Conservation (phyloP, 139 green algal genomes). For the Edaphochlamys debaryana region DNA sequence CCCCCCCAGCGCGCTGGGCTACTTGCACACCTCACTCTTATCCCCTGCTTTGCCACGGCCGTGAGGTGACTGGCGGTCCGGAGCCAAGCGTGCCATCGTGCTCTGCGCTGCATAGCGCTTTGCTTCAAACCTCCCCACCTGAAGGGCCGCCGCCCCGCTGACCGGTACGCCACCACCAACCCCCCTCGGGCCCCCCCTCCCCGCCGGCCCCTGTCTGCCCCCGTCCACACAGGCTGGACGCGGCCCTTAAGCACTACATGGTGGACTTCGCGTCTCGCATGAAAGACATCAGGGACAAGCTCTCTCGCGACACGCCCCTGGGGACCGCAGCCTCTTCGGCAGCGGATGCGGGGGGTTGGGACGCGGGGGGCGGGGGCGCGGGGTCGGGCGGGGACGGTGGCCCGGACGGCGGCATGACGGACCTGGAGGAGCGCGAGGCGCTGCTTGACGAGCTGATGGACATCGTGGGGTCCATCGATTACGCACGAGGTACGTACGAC, state of each 20-base stretch:
- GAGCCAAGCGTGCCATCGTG: too few relatives aligned
- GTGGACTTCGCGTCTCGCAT: slow-evolving; percentile 80
- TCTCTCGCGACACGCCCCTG: slow-evolving; percentile 46
- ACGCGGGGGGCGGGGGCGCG: neutral
- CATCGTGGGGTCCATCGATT: slow-evolving; percentile 83
- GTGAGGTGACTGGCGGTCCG: too few relatives aligned
- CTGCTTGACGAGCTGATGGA: slow-evolving; percentile 89
- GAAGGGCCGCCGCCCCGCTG: neutral
- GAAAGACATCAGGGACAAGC: slow-evolving; percentile 73
- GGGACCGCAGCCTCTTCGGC: neutral
- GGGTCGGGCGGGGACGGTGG: slow-evolving; percentile 20
- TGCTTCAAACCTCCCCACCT: too few relatives aligned
- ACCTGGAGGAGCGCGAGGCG: slow-evolving; percentile 65
- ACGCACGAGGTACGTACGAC: slow-evolving; percentile 63
- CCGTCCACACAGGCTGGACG: slow-evolving; percentile 66
- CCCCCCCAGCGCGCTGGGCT: too few relatives aligned
- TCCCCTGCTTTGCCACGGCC: too few relatives aligned
- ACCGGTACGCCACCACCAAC: neutral
- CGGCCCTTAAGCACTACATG: slow-evolving; percentile 75
- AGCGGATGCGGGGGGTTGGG: neutral
- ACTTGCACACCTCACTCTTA: too few relatives aligned
- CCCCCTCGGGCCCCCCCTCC: neutral
- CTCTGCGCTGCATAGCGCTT: too few relatives aligned
- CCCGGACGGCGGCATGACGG: slow-evolving; percentile 47
- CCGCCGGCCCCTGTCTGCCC: too few relatives aligned